Conservation (phyloP, 1,139 yeast genomes). For the Maudiozyma humilis region DNA sequence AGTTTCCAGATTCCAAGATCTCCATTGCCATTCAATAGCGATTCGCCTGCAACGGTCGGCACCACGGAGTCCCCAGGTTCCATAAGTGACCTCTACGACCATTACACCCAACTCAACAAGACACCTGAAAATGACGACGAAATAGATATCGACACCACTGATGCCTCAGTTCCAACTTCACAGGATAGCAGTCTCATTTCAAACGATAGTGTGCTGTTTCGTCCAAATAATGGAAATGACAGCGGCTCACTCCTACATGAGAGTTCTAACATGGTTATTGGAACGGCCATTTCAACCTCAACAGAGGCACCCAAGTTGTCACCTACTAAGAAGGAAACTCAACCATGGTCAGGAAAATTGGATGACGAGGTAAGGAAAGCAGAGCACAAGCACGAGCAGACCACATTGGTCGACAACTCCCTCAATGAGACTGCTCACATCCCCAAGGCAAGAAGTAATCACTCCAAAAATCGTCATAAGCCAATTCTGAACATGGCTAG, state of each 20-base stretch:
- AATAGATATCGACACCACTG: constrained; percentile 5
- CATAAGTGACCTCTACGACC: constrained; percentile 21
- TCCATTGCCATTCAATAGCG: neutral
- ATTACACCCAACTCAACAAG: constrained; percentile 20
- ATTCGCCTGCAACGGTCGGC: constrained; percentile 1
- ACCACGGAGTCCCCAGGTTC: constrained; percentile 11
- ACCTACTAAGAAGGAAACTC: neutral
- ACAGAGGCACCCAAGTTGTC: neutral
- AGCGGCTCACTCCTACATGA: constrained; percentile 2
- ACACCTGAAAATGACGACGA: constrained; percentile 16
- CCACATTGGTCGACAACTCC: neutral
- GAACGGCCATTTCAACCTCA: neutral
- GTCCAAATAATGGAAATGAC: constrained; percentile 3
- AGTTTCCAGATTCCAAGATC: neutral
- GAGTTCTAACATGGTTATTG: neutral
- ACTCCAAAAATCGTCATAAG: constrained; percentile 24
- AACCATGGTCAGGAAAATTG: constrained; percentile 10
- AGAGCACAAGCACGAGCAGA: too few species aligned
- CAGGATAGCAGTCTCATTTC: constrained; percentile 12
- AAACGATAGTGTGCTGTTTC: constrained; percentile 11
- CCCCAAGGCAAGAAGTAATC: constrained; percentile 15
- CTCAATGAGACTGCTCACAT: neutral
- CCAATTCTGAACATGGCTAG: constrained; percentile 8
- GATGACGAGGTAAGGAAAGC: neutral
- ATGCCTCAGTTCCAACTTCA: constrained; percentile 6